Base-by-base conservation (phyloP, 2,329 filamentous ascomycete species). In the Ophiognomonia clavigignenti-juglandacearum region DNA sequence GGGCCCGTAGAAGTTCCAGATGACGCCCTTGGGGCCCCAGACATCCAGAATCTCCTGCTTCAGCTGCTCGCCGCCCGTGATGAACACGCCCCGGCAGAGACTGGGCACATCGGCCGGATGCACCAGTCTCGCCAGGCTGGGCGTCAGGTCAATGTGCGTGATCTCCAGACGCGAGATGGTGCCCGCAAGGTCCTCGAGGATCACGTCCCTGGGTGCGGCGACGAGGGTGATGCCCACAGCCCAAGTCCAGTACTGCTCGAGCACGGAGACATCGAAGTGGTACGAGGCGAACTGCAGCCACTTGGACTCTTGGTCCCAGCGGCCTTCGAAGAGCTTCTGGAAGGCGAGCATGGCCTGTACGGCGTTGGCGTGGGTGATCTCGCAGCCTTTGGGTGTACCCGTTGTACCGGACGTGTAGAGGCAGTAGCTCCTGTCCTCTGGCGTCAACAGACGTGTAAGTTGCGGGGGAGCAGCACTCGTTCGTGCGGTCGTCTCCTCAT, bases 191-290 rank as follows among this genome's bases (percentile, higher is more conserved):
- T 96, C 88, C 56, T 93, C 88, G 27, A 96, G 83, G 1, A 96
- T 84, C 2, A 96, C 61, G 60, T 96, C 90, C 54, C 88, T 79
- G 1, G 88, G 86, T 6, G 88, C 90, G 2, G 87, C 83, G 2
- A 92, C 85, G 1, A 96, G 77, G 4, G 86, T 84, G 22, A 96
- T 90, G 1, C 90, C 90, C 1, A 93, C 86, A 23, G 85, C 89
- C 91, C 91, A 96, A 48, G 85, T 93, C 89, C 89, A 96, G 62
- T 92, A 96, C 59, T 96, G 91, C 60, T 96, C 91, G 0, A 96
- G 74, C 0, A 96, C 86, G 2, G 88, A 93, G 4, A 96, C 91
- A 57, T 96, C 92, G 52, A 96, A 96, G 63, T 96, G 92, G 47
- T 96, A 88, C 0, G 89, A 91, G 1, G 92, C 92, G 60, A 96